Base-by-base conservation (phyloP, 331 rosid species). In the Rhamnella rubrinervis region DNA sequence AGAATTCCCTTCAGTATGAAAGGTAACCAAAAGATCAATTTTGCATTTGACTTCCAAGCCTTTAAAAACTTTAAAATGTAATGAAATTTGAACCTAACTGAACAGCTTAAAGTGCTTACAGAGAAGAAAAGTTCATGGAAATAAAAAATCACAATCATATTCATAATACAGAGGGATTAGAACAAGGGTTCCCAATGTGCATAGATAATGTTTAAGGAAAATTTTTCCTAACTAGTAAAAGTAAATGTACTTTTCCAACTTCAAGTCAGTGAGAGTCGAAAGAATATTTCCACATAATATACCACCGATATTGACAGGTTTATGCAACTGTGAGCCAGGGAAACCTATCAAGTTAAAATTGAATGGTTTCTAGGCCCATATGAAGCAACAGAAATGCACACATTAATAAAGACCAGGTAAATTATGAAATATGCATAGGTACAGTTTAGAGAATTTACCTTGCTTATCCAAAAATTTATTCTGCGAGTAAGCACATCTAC, bases 401-500 rank as follows among this genome's bases (percentile, higher is more conserved):
- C 1, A 62, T 35, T 18, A 57, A 35, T 18, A 8, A 16, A 51
- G 15, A 9, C 40, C 59, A 79, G 51, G 57, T 21, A 68, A 17
- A 39, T 6, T 7, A 57, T 55, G 53, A 62, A 66, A 59, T 28
- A 20, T 39, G 46, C 23, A 19, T 21, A 55, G 35, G 52, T 59
- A 28, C 55, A 60, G 55, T 59, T 72, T 18, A 64, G 68, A 66
- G 63, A 67, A 59, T 72, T 35, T 66, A 88, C 98, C 96, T 93
- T 93, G 81, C 92, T 84, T 71, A 82, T 85, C 98, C 98, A 93
- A 78, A 91, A 91, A 89, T 75, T 71, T 65, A 93, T 85, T 82
- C 97, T 86, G 74, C 95, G 89, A 65, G 75, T 81, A 66, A 93
- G 83, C 53, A 77, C 85, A 78, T 91, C 97, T 52, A 78, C 35